A percentile compares a stretch with the other conserved stretches of the same genome.
Conservation (phyloP, 1,284 basidiomycete species). For the Moesziomyces parantarcticus region DNA sequence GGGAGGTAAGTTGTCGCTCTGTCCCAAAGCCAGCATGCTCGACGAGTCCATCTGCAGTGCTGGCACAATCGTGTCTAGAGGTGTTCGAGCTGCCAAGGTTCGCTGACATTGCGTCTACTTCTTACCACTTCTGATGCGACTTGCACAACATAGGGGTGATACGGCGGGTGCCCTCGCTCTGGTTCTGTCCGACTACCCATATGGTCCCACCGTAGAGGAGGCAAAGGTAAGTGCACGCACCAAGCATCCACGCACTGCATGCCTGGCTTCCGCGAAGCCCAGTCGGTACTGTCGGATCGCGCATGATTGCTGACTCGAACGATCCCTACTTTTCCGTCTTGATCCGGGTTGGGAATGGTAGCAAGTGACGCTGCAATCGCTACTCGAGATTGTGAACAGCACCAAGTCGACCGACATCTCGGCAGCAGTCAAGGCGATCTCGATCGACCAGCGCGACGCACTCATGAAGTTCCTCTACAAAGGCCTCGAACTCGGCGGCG, state of each 20-base stretch:
- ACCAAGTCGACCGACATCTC: conserved; percentile 91
- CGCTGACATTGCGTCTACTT: neutral
- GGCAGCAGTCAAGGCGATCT: conserved; percentile 78
- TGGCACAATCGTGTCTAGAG: too few species aligned
- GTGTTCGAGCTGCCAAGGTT: neutral
- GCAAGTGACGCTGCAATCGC: conserved; percentile 77
- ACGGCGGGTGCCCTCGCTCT: conserved; percentile 52
- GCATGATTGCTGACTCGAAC: too few species aligned
- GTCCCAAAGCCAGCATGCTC: neutral
- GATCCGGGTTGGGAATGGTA: conserved; percentile 1
- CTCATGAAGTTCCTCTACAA: conserved; percentile 99
- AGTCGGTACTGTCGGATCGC: too few species aligned
- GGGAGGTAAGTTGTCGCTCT: conserved; percentile 49
- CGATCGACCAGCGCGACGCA: conserved; percentile 84
- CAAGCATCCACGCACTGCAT: neutral
- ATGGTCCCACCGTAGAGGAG: conserved; percentile 55
- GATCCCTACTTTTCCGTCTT: too few species aligned
- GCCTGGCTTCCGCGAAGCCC: too few species aligned
- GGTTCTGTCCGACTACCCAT: conserved; percentile 58
- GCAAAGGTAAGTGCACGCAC: conserved; percentile 48
- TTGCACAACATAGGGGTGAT: conserved; percentile 49
- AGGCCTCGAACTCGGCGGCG: conserved; percentile 76
- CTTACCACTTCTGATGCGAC: neutral
- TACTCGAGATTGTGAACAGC: conserved; percentile 94
- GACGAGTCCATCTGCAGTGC: too few species aligned